Evolutionary conservation across 805 yeast species (phyloP).

Genomic region (Pichia cephalocereana): DNA sequence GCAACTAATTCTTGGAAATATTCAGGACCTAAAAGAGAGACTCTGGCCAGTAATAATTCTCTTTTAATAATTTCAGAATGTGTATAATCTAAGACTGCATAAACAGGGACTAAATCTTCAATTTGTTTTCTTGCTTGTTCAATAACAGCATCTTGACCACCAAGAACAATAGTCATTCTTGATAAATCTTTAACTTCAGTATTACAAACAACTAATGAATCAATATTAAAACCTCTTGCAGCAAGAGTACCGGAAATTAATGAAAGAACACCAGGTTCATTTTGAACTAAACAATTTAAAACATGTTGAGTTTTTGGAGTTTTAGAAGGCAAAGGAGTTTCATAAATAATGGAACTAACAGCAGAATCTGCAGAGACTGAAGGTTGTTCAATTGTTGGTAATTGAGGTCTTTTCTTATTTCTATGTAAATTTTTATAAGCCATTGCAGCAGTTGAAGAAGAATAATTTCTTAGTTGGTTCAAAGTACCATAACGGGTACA

Average conservation of each 20-base stretch:
- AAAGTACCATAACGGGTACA: conserved; percentile 5
- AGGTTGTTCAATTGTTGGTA: conserved; percentile 90
- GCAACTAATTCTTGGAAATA: conserved; percentile 91
- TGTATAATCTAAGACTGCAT: conserved; percentile 93
- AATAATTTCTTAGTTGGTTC: conserved; percentile 4
- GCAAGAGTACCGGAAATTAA: conserved; percentile 92
- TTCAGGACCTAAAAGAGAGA: conserved; percentile 94
- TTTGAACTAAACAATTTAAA: conserved; percentile 92
- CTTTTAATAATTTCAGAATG: conserved; percentile 83
- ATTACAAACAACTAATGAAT: conserved; percentile 91
- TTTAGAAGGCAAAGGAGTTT: conserved; percentile 61
- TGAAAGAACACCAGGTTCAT: conserved; percentile 96
- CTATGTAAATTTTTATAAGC: conserved; percentile 91
- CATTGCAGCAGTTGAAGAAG: conserved; percentile 84
- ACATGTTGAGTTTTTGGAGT: conserved; percentile 77
- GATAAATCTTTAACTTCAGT: conserved; percentile 94
- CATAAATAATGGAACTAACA: conserved; percentile 89
- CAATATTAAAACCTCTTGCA: conserved; percentile 97
- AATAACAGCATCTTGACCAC: conserved; percentile 91
- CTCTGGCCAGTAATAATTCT: conserved; percentile 85
- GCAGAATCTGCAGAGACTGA: conserved; percentile 96
- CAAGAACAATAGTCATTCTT: conserved; percentile 91
- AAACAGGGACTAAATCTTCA: conserved; percentile 96
- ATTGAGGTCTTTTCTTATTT: conserved; percentile 76
- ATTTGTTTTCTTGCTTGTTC: conserved; percentile 98